A percentile compares a stretch with the other conserved stretches of the same genome.
These are phyloP conservation scores for Macrophomina tecta DNA, from an alignment of 2,329 filamentous ascomycete genomes.

Conservation along the genomic window DNA sequence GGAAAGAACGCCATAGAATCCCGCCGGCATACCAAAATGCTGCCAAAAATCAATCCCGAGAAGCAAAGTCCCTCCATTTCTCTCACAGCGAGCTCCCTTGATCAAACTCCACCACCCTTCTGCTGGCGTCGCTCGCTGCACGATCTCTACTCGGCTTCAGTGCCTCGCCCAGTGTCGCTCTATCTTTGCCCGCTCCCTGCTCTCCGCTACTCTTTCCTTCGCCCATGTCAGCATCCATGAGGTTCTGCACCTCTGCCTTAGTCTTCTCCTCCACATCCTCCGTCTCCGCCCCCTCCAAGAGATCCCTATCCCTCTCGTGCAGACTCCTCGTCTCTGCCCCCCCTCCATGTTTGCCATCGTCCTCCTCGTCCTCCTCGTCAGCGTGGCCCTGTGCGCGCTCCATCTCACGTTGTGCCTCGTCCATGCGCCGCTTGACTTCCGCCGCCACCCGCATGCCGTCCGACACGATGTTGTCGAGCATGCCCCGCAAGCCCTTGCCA, in stretches of 20 bases:
- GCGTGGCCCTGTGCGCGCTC: constrained; percentile 63
- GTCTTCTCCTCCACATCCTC: constrained; percentile 42
- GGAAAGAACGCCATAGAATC: not conserved
- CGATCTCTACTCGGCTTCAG: constrained; percentile 34
- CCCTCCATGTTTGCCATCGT: constrained; percentile 45
- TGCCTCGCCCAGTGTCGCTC: constrained; percentile 30
- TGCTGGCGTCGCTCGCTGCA: constrained; percentile 7
- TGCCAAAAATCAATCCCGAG: not conserved
- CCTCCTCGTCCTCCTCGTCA: constrained; percentile 71
- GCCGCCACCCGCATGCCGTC: constrained; percentile 96
- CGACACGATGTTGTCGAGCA: constrained; percentile 95
- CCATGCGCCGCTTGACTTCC: constrained; percentile 90
- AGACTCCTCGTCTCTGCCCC: constrained; percentile 32
- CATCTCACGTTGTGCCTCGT: constrained; percentile 90
- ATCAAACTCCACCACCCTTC: constrained; percentile 46
- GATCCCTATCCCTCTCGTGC: constrained; percentile 44
- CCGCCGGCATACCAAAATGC: not conserved
- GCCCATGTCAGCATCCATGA: constrained; percentile 18
- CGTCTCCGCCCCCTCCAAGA: constrained; percentile 58
- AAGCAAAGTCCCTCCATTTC: not conserved
- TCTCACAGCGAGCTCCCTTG: constrained; percentile 27
- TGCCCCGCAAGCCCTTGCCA: constrained; percentile 81
- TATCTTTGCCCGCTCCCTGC: constrained; percentile 29
- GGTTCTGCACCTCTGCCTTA: not conserved
- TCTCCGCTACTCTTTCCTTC: constrained; percentile 26